phyloP scores from a whole-genome alignment of 768 basidiomycete species.

The Xerocomellus intermedius region DNA sequence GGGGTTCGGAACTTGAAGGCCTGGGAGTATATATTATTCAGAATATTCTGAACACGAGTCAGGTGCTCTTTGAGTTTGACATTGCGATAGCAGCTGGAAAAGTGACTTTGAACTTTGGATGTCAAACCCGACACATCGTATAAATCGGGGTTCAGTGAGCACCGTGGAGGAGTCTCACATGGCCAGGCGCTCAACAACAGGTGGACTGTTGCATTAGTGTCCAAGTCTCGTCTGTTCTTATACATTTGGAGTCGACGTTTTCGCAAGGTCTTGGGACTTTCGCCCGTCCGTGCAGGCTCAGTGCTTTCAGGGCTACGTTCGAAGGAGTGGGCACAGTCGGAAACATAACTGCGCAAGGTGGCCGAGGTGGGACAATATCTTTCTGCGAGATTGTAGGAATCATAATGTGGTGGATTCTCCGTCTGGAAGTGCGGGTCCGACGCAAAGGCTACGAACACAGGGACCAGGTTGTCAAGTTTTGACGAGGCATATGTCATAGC shows the following conservation, averaged over 20 bases:
- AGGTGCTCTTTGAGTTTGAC: conserved; percentile 16
- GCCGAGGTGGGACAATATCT: conserved; percentile 3
- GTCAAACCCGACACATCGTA: conserved; percentile 7
- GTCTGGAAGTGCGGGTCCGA: conserved; percentile 2
- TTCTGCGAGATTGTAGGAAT: conserved; percentile 9
- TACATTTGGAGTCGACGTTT: conserved; percentile 8
- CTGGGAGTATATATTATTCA: not conserved
- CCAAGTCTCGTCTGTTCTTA: not conserved
- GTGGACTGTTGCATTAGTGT: not conserved
- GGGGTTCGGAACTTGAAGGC: not conserved
- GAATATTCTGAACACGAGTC: conserved; percentile 3
- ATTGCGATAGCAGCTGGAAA: conserved; percentile 18
- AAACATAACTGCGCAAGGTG: not conserved
- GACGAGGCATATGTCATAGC: conserved; percentile 32
- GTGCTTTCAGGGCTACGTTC: conserved; percentile 15
- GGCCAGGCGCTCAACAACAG: conserved; percentile 19
- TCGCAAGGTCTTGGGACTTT: not conserved
- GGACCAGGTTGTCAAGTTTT: conserved; percentile 13
- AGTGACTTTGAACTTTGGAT: not conserved
- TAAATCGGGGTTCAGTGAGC: not conserved
- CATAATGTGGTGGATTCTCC: conserved; percentile 17
- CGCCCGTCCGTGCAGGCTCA: not conserved
- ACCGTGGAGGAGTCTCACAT: conserved; percentile 10
- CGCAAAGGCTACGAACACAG: conserved; percentile 33
- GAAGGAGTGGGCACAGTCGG: not conserved